These are phyloP conservation scores for Ophiostoma sp. DNA, from an alignment of 2,329 filamentous ascomycete genomes.

Conservation along the genomic window DNA sequence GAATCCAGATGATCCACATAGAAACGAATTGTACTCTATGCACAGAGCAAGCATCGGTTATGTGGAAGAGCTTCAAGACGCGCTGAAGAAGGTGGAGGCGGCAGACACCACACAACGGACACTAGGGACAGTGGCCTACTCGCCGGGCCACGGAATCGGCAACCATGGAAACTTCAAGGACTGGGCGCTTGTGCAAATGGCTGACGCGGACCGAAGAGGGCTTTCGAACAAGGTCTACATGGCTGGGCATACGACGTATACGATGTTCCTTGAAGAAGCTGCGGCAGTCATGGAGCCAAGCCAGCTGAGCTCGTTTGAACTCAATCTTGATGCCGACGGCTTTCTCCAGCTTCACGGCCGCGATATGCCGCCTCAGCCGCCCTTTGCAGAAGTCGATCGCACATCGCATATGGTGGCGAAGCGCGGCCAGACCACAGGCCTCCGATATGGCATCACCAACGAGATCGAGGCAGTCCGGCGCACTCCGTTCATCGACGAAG, in stretches of 20 bases:
- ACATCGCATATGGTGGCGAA: neutral
- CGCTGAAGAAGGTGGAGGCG: neutral
- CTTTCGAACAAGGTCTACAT: neutral
- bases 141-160: neutral
- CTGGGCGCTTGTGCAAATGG: neutral
- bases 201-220: neutral
- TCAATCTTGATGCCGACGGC: neutral
- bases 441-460: neutral
- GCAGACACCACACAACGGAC: neutral
- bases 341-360: neutral
- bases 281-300: neutral
- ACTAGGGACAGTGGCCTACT: neutral
- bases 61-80: neutral
- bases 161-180: neutral
- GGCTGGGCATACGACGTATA: neutral
- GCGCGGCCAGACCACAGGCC: neutral
- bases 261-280: neutral
- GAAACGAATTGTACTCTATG: neutral
- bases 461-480: neutral
- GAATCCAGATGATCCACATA: neutral
- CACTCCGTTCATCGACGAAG: neutral
- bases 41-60: neutral
- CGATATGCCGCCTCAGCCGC: neutral
- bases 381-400: neutral
- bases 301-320: neutral